Evolutionary conservation across 1,284 basidiomycete species (phyloP).

Genomic region (Tylopilus sp.): DNA sequence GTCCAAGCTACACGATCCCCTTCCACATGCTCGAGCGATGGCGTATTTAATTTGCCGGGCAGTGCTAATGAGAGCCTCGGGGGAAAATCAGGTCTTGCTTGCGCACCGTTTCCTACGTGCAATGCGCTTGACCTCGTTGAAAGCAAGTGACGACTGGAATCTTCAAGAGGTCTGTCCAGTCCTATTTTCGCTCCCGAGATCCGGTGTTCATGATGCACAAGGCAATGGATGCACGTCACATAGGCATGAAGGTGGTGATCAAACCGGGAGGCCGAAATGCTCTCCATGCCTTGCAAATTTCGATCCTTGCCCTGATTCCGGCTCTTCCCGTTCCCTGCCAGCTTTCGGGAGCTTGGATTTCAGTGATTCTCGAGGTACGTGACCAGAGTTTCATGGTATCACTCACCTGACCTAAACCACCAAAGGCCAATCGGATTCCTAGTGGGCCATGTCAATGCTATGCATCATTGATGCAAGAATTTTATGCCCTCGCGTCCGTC

Average conservation of each 20-base stretch:
- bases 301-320: constrained; percentile 48
- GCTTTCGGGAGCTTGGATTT: constrained; percentile 42
- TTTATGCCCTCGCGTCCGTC: constrained; percentile 65
- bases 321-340: constrained; percentile 43
- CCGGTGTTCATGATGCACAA: constrained; percentile 20
- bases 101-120: constrained; percentile 48
- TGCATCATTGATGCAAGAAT: constrained; percentile 49
- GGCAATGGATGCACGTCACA: constrained; percentile 40
- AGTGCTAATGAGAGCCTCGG: constrained; percentile 51
- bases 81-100: constrained; percentile 52
- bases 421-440: constrained; percentile 11
- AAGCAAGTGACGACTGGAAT: constrained; percentile 38
- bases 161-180: constrained; percentile 41
- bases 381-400: not conserved
- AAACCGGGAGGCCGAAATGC: constrained; percentile 62
- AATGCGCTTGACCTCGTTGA: constrained; percentile 46
- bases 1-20: constrained; percentile 49
- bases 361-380: constrained; percentile 16
- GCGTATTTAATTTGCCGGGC: constrained; percentile 57
- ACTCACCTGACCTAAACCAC: not conserved
- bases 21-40: constrained; percentile 53
- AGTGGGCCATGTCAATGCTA: constrained; percentile 41
- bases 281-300: constrained; percentile 51
- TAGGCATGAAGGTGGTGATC: constrained; percentile 46
- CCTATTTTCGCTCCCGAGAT: not conserved